Percentiles rank a stretch among this genome's conserved stretches.
Evolutionary conservation across 176 grass and related monocot genomes (phyloP).

Genomic region (Oryza rufipogon): DNA sequence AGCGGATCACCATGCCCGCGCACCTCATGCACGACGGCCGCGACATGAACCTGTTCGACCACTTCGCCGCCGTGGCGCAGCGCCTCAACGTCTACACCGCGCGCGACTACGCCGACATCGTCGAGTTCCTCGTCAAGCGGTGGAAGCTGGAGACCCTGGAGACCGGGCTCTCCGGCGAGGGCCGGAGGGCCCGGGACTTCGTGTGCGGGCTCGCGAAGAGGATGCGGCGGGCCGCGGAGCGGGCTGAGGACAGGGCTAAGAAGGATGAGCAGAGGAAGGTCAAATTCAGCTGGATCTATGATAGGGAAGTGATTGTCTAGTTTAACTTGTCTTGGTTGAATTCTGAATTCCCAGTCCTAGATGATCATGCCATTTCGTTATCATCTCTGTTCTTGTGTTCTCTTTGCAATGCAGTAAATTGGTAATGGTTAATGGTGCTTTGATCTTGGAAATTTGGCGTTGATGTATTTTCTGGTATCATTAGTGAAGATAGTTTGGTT

Average conservation of each 20-base stretch:
- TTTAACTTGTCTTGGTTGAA: neutral
- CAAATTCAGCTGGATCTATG: conserved; percentile 88
- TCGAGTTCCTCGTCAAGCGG: conserved; percentile 78
- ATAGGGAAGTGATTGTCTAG: conserved; percentile 64
- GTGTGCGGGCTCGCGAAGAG: conserved; percentile 70
- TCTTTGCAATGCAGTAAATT: conserved; percentile 42
- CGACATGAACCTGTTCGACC: conserved; percentile 72
- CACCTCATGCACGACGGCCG: conserved; percentile 96
- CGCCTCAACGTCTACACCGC: conserved; percentile 80
- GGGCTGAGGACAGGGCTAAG: conserved; percentile 65
- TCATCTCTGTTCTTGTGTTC: conserved; percentile 23
- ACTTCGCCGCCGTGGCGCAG: conserved; percentile 81
- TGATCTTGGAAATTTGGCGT: neutral
- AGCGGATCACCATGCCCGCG: conserved; percentile 97
- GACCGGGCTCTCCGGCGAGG: conserved; percentile 65
- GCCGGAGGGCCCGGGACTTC: conserved; percentile 74
- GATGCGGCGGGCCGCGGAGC: conserved; percentile 76
- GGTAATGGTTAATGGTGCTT: conserved; percentile 7
- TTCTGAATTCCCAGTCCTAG: neutral
- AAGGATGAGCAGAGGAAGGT: conserved; percentile 55
- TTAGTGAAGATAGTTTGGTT: neutral
- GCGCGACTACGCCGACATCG: conserved; percentile 79
- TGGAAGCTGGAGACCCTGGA: conserved; percentile 78
- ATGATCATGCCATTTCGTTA: conserved; percentile 2
- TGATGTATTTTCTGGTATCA: conserved; percentile 3